Base-by-base conservation (phyloP, 495 filamentous ascomycete genomes). In the Penicillium lagena region DNA sequence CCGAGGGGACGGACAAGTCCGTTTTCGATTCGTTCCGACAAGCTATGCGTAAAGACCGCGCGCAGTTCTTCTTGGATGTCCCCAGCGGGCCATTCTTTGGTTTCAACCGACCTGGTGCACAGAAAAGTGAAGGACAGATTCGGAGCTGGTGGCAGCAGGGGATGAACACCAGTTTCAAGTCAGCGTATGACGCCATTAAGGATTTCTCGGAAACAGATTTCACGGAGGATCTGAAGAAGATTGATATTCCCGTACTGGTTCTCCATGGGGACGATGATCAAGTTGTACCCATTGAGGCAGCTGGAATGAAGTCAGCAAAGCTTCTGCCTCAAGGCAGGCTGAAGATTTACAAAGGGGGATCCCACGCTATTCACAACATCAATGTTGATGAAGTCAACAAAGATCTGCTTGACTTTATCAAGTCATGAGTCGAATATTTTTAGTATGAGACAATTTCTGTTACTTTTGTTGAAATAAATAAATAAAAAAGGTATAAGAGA, bases 181-280 rank as follows among this genome's bases (percentile, higher is more conserved):
- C 52, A 11, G 55, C 56, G 1, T 70, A 70, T 42, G 68, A 70
- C 43, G 60, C 53, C 11, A 55, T 68, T 45, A 58, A 51, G 43
- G 56, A 58, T 31, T 67, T 68, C 36, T 62, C 62, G 7, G 67
- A 70, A 52, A 66, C 64, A 0, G 68, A 71, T 49, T 61, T 63
- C 39, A 69, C 60, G 1, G 59, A 62, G 33, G 68, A 71, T 46
- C 39, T 71, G 41, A 68, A 69, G 51, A 63, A 49, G 35, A 64
- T 67, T 29, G 39, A 68, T 12, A 59, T 69, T 37, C 68, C 66
- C 0, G 58, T 57, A 40, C 38, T 61, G 15, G 42, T 72, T 22
- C 45, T 72, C 0, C 66, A 72, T 53, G 64, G 68, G 0, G 59
- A 66, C 33, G 58, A 64, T 41, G 66, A 70, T 39, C 66, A 72